Base-by-base conservation (phyloP, 768 basidiomycete species). In the Tephrocybe sp. region DNA sequence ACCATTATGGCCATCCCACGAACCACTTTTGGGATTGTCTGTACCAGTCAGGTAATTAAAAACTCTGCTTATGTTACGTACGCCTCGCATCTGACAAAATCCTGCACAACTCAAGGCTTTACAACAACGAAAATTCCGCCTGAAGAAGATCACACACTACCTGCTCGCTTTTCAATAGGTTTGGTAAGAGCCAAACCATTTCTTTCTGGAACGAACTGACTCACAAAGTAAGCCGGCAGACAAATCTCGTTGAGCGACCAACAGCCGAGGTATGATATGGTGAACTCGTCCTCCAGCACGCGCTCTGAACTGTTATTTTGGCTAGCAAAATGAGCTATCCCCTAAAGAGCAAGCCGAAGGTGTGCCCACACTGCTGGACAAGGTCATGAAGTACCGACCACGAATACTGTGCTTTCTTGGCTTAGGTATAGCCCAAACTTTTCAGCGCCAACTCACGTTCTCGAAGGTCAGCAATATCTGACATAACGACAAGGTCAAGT, bases 11-110 rank as follows among this genome's bases (percentile, higher is more conserved):
- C 1, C 81, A 87, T 60, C 84, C 84, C 0, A 84, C 84, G 2
- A 93, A 94, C 60, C 89, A 91, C 56, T 93, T 93, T 65, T 93
- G 88, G 87, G 71, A 68, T 38, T 88, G 87, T 53, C 72, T 94
- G 0, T 73, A 87, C 57, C 72, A 73, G 37, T 84, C 88, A 39
- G 85, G 90, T 82, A 56, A 26, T 63, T 57, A 45, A 17, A 3
- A 47, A 28, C 28, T 24, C 30, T 21, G 42, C 42, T 20, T 18
- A 48, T 46, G 4, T 7, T 11, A 43, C n/a, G n/a, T n/a, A n/a
- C n/a, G n/a, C n/a, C n/a, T 5, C 3, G 30, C 8, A 34, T 8
- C 47, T 46, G 1, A 38, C 15, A 1, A 18, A 12, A 9, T 18
- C 32, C 12, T 50, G 10, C 18, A 17, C n/a, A 39, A 33, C 21